Evolutionary conservation across 2,329 filamentous ascomycete genomes (phyloP), one percentile per base, ranked within the genome.

Genomic region (Mycocentrospora acerina): DNA sequence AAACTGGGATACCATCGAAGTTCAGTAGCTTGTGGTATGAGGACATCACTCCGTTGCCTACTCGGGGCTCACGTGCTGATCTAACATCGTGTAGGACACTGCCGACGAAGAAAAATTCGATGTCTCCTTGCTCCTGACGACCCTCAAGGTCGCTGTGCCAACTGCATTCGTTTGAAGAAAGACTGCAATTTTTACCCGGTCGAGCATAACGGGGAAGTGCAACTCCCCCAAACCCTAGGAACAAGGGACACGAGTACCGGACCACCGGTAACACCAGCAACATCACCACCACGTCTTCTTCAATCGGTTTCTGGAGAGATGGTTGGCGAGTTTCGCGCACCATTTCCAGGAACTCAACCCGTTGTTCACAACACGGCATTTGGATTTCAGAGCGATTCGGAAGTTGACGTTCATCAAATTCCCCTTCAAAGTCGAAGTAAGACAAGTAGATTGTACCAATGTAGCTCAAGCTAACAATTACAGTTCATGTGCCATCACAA

Each of bases 1-100:
- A 96, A 95, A 70, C 77, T 97, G 45, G 91, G 91, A 26, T 97
- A 97, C 65, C 91, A 96, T 72, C 82, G 91, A 60, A 95, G 90
- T 24, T 94, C 90, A 29, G 88, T 96, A 56, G 93, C 91, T 55
- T 97, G 91, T 74, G 86, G 91, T 97, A 79, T 81, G 90, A 82
- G 40, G 42, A 29, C 16, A 30, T 15, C 18, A n/a, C 14, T 17
- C 25, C 26, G 12, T 19, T 36, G 12, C 13, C 37, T 16, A 30
- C 12, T 17, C 9, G n/a, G 8, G 22, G n/a, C 11, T 28, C 28
- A 26, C 16, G 31, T 24, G 52, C 57, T 60, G 34, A 64, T 43
- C 39, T 41, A 44, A 42, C 31, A 29, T 25, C 14, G 44, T 19
- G 18, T 58, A 96, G 91, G 86, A 39, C 89, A 96, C 64, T 97